A percentile compares a stretch with the other conserved stretches of the same genome.
These are phyloP conservation scores for Aspergillus spinulosporus DNA, from an alignment of 2,329 filamentous ascomycete genomes.

Conservation along the genomic window DNA sequence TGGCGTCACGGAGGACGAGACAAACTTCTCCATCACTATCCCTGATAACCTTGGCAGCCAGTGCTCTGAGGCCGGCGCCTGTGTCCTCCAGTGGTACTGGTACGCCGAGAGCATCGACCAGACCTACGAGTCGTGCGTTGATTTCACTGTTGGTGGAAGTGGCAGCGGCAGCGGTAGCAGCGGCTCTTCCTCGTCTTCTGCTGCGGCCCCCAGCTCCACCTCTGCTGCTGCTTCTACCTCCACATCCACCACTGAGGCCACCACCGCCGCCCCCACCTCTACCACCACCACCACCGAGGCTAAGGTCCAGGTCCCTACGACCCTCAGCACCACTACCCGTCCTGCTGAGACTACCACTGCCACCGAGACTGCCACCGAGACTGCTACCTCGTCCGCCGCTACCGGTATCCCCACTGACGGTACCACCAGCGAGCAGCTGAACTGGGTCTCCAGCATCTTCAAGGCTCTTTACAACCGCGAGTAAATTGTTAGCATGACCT, in stretches of 20 bases:
- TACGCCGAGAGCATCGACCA: constrained; percentile 35
- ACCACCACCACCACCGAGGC: constrained; percentile 5
- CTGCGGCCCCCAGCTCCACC: neutral
- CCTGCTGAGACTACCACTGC: constrained; percentile 18
- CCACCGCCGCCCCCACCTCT: constrained; percentile 15
- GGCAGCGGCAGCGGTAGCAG: constrained; percentile 17
- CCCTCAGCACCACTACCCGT: constrained; percentile 18
- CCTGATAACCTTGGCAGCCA: constrained; percentile 30
- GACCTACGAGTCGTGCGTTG: constrained; percentile 39
- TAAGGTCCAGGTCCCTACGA: constrained; percentile 14
- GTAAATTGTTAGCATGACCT: neutral
- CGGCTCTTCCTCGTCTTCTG: constrained; percentile 17
- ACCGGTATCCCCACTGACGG: constrained; percentile 22
- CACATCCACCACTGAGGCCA: constrained; percentile 17
- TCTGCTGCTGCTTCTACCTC: constrained; percentile 11
- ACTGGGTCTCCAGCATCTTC: constrained; percentile 17
- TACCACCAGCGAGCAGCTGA: constrained; percentile 24
- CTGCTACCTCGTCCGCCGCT: constrained; percentile 4
- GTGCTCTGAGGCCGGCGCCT: constrained; percentile 32
- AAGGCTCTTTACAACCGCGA: constrained; percentile 20
- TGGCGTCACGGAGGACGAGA: constrained; percentile 28
- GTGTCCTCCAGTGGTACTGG: constrained; percentile 41
- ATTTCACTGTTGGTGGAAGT: constrained; percentile 32
- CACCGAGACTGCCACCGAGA: constrained; percentile 5
- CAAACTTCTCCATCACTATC: constrained; percentile 35